A percentile compares a stretch with the other conserved stretches of the same genome.
These are phyloP conservation scores for Biscogniauxia mediterranea DNA, from an alignment of 2,329 filamentous ascomycete species.

Conservation along the genomic window DNA sequence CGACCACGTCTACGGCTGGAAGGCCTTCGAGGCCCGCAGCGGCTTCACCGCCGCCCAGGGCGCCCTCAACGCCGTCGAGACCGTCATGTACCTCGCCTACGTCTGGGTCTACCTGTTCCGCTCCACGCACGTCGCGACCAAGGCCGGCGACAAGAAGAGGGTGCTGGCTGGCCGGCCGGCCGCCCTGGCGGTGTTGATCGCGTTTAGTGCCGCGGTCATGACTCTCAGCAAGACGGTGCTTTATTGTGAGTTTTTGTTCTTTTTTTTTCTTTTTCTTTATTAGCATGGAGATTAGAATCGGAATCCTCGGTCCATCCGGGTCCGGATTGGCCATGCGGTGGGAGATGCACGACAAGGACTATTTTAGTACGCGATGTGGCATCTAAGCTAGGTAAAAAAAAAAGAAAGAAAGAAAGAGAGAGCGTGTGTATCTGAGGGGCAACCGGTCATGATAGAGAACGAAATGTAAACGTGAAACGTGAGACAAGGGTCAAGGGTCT, in stretches of 20 bases:
- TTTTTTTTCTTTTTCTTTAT: background rate
- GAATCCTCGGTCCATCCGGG: background rate
- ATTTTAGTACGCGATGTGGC: background rate
- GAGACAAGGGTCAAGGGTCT: background rate
- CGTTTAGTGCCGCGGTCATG: conserved; percentile 56
- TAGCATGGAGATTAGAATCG: background rate
- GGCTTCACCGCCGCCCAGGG: conserved; percentile 80
- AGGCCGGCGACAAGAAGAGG: conserved; percentile 22
- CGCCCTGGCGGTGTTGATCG: conserved; percentile 45
- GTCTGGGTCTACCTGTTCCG: conserved; percentile 36
- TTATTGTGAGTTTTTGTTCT: conserved; percentile 48
- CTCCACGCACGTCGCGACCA: conserved; percentile 10
- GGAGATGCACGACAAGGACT: background rate
- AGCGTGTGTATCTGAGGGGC: too few species aligned
- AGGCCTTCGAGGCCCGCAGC: conserved; percentile 63
- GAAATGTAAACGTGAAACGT: background rate
- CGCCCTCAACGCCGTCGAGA: conserved; percentile 67
- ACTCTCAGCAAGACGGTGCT: conserved; percentile 61
- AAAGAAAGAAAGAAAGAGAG: background rate
- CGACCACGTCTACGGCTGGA: conserved; percentile 80
- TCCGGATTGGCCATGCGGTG: background rate
- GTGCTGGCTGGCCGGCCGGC: conserved; percentile 43
- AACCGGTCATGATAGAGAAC: too few species aligned
- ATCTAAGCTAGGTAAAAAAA: background rate
- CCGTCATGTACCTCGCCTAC: conserved; percentile 61